Percentiles rank a stretch among this genome's conserved stretches.
phyloP scores from a whole-genome alignment of 345 rosid species.

The Geranium brycei region DNA sequence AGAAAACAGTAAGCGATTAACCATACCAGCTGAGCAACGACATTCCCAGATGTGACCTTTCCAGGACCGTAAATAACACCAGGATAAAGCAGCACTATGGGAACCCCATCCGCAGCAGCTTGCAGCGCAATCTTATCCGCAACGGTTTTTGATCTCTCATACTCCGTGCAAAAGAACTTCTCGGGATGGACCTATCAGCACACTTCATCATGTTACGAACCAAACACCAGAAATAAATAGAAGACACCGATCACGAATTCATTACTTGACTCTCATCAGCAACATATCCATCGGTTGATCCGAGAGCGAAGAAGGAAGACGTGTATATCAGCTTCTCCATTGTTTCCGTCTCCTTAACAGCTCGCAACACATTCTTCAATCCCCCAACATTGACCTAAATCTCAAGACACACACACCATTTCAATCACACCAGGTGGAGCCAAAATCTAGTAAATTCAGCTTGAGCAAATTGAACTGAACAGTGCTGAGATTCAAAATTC shows the following conservation, averaged over 20 bases:
- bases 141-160: slow-evolving; percentile 60
- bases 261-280: slow-evolving; percentile 66
- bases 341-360: slow-evolving; percentile 38
- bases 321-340: slow-evolving; percentile 62
- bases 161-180: slow-evolving; percentile 67
- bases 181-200: slow-evolving; percentile 42
- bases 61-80: slow-evolving; percentile 86
- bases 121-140: slow-evolving; percentile 68
- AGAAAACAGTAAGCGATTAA: slow-evolving; percentile 1
- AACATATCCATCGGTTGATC: slow-evolving; percentile 64
- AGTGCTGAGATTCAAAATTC: too few species aligned
- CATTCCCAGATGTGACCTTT: slow-evolving; percentile 65
- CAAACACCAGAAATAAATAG: neutral
- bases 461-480: too few species aligned
- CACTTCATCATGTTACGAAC: neutral
- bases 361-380: slow-evolving; percentile 57
- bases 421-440: too few species aligned
- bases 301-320: slow-evolving; percentile 84
- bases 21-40: slow-evolving; percentile 59
- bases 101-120: slow-evolving; percentile 61
- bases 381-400: slow-evolving; percentile 77
- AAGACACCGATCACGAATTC: neutral
- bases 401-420: neutral
- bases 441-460: too few species aligned
- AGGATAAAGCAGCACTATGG: slow-evolving; percentile 58